Conservation (phyloP, 352 stramenopile species). For the Globisporangium heterothallicum region DNA sequence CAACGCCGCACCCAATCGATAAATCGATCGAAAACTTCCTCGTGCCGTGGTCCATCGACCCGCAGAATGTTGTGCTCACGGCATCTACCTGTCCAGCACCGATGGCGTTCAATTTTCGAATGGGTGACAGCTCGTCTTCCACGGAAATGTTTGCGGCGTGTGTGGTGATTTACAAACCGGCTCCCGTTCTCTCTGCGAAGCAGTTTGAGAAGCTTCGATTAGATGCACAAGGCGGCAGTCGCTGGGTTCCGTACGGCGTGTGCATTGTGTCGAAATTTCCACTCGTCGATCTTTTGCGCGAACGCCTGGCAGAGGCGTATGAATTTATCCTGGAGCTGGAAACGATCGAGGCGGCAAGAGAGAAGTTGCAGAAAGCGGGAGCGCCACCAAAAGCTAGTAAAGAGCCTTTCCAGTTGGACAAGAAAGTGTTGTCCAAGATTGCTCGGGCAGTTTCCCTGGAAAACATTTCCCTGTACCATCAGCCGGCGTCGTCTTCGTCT, state of each 20-base stretch:
- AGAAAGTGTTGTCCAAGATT: conserved; percentile 76
- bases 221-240: conserved; percentile 30
- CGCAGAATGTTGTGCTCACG: conserved; percentile 35
- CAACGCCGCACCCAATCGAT: conserved; percentile 36
- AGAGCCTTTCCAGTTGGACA: conserved; percentile 62
- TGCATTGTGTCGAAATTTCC: conserved; percentile 82
- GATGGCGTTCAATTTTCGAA: conserved; percentile 70
- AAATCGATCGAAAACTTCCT: conserved; percentile 74
- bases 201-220: conserved; percentile 56
- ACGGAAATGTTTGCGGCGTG: conserved; percentile 74
- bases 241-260: conserved; percentile 78
- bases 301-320: conserved; percentile 75
- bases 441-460: conserved; percentile 63
- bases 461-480: conserved; percentile 48
- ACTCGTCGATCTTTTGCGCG: conserved; percentile 72
- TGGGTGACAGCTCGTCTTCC: conserved; percentile 66
- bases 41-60: conserved; percentile 50
- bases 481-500: conserved; percentile 19
- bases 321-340: conserved; percentile 77
- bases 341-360: conserved; percentile 28
- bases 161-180: conserved; percentile 77
- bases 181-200: conserved; percentile 46
- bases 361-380: conserved; percentile 23
- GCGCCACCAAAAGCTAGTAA: conserved; percentile 10
- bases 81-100: conserved; percentile 42